Evolutionary conservation across 345 rosid species (phyloP), one percentile per base, ranked within the genome.

Genomic region (Populus tremula): DNA sequence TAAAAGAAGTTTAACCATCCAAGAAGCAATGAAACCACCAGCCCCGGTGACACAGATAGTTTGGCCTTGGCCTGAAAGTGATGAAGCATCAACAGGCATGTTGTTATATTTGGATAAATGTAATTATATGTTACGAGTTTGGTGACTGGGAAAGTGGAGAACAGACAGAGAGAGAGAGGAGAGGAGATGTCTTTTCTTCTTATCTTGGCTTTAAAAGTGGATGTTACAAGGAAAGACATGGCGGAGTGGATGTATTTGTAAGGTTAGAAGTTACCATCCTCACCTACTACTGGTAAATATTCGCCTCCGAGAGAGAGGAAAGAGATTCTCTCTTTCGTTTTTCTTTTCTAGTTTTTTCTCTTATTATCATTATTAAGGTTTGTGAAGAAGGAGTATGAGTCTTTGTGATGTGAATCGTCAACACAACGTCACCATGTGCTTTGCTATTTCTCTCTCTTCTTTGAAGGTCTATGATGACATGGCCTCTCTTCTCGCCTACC

Each of bases 21-120:
- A 96, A 17, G 99, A 96, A 47, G 97, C 99, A 69, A 96, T 96
- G 83, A 91, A 96, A 76, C 99, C 99, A 13, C 92, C 99, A 41
- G 99, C 98, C 62, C 99, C 99, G 81, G 99, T 96, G 85, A 96
- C 97, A 76, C 99, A 96, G 27, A 93, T 82, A 43, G 95, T 86
- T 71, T 84, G 89, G 69, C 91, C 90, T 61, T 81, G 79, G 50
- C 86, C 82, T 23, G 82, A n/a, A 25, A 83, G 80, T 14, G 81
- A 79, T 38, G 83, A 79, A 49, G 33, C 69, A 68, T 83, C 78
- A 33, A 33, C 78, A 10, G 85, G 77, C 83, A 83, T 83, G 17
- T 10, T 79, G 49, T 1, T 5, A n/a, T 33, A 21, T 4, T 14
- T 6, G 3, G 33, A 36, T 16, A 10, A 43, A 0, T 67, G 70